phyloP scores from a whole-genome alignment of 106 monocot genomes.

The Amphibolis antarctica region DNA sequence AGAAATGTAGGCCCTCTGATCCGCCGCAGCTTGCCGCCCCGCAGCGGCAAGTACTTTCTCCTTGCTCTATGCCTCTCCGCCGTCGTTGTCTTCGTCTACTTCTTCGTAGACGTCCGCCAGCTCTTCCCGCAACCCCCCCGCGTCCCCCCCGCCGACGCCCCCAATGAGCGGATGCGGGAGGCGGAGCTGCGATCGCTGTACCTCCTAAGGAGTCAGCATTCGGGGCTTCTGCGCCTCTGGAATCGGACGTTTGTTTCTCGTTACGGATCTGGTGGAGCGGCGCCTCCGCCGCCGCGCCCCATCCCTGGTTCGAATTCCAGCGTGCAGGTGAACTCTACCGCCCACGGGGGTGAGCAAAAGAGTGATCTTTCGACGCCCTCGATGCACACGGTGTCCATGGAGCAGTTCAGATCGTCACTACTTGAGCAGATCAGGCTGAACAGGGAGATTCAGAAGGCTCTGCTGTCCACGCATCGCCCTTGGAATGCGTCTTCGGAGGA shows the following conservation, averaged over 20 bases:
- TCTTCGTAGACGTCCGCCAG: conserved; percentile 32
- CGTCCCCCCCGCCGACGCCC: conserved; percentile 1
- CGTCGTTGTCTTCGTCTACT: conserved; percentile 40
- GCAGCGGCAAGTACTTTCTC: conserved; percentile 29
- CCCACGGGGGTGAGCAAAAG: background rate
- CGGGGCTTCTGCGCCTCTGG: conserved; percentile 38
- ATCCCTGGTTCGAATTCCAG: conserved; percentile 5
- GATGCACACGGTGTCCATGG: conserved; percentile 1
- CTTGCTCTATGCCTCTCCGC: conserved; percentile 38
- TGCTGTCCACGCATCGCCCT: conserved; percentile 50
- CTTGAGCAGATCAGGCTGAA: conserved; percentile 69
- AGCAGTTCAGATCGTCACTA: conserved; percentile 45
- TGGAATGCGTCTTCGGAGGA: conserved; percentile 17
- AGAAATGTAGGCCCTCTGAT: background rate
- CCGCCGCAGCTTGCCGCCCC: conserved; percentile 14
- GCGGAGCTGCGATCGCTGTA: conserved; percentile 58
- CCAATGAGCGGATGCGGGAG: conserved; percentile 45
- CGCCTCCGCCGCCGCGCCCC: background rate
- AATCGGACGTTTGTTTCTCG: conserved; percentile 24
- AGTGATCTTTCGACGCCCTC: background rate
- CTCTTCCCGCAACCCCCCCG: conserved; percentile 14
- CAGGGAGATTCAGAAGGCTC: conserved; percentile 47
- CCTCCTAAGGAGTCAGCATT: conserved; percentile 59
- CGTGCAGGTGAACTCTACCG: too few species aligned
- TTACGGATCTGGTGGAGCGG: background rate